Conservation (phyloP, 2,329 filamentous ascomycete genomes). For the Claviceps sp. region DNA sequence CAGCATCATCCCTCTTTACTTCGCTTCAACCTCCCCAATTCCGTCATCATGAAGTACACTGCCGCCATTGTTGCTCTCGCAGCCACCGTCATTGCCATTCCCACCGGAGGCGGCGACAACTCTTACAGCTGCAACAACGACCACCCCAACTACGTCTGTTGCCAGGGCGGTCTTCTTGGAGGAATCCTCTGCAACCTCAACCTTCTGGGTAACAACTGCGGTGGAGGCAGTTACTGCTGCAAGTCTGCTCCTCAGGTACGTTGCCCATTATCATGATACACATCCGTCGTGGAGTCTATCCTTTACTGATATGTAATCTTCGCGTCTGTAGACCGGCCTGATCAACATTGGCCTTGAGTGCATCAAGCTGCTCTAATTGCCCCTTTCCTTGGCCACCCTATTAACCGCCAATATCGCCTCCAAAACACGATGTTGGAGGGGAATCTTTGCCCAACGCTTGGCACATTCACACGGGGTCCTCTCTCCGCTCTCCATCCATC, state of each 20-base stretch:
- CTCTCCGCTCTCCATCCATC: too few species aligned
- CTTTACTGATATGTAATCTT: neutral
- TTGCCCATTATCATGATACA: neutral
- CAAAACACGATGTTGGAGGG: neutral
- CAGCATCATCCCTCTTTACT: neutral
- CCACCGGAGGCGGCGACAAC: neutral
- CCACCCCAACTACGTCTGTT: slow-evolving; percentile 1
- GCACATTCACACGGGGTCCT: neutral
- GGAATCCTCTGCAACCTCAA: neutral
- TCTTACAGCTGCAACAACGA: neutral
- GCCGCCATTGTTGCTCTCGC: slow-evolving; percentile 3
- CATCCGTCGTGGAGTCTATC: neutral
- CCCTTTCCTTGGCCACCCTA: neutral
- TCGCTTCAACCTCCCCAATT: neutral
- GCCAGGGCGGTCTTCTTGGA: neutral
- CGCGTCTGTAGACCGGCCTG: neutral
- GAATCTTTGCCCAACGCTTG: neutral
- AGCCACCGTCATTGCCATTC: slow-evolving; percentile 1
- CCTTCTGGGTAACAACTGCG: neutral
- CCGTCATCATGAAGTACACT: slow-evolving; percentile 5
- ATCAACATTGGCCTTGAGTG: slow-evolving; percentile 3
- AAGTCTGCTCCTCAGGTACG: slow-evolving; percentile 2
- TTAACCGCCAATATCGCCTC: neutral
- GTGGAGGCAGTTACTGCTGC: slow-evolving; percentile 4
- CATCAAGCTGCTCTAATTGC: neutral